These are phyloP conservation scores for Solanum sitiens DNA, from an alignment of 257 asterid genomes.

Conservation along the genomic window DNA sequence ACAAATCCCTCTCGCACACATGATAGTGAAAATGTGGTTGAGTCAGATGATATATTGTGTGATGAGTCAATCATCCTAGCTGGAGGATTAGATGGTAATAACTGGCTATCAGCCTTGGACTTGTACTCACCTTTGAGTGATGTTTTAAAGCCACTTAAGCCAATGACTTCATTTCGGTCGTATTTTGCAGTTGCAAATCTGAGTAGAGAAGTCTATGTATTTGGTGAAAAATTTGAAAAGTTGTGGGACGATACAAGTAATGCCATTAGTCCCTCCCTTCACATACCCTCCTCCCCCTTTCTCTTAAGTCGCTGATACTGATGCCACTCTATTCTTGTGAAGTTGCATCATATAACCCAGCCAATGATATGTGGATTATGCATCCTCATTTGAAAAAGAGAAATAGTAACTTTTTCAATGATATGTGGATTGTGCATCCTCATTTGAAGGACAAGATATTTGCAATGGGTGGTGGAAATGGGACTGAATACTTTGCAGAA, in stretches of 20 bases:
- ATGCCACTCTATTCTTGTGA: slow-evolving; percentile 10
- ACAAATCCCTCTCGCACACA: slow-evolving; percentile 12
- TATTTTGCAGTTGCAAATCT: slow-evolving; percentile 45
- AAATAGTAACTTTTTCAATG: slow-evolving; percentile 47
- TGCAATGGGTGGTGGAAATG: slow-evolving; percentile 72
- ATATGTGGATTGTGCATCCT: slow-evolving; percentile 55
- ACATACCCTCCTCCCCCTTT: background rate
- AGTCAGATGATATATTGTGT: slow-evolving; percentile 24
- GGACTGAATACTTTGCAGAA: slow-evolving; percentile 41
- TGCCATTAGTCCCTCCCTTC: background rate
- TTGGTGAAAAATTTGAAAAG: slow-evolving; percentile 70
- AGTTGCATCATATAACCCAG: slow-evolving; percentile 78
- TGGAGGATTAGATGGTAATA: slow-evolving; percentile 70
- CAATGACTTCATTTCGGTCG: slow-evolving; percentile 52
- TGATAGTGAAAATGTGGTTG: slow-evolving; percentile 9
- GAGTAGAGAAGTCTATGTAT: slow-evolving; percentile 44
- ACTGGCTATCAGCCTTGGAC: slow-evolving; percentile 50
- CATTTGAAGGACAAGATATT: slow-evolving; percentile 42
- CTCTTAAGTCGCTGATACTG: background rate
- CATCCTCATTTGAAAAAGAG: slow-evolving; percentile 39
- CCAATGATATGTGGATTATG: slow-evolving; percentile 44
- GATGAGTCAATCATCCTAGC: slow-evolving; percentile 40
- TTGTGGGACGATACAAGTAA: slow-evolving; percentile 58
- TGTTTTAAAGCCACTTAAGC: slow-evolving; percentile 39
- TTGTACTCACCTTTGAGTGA: slow-evolving; percentile 57